phyloP scores from a whole-genome alignment of 495 filamentous ascomycete genomes.

The Elaphomyces granulatus region DNA sequence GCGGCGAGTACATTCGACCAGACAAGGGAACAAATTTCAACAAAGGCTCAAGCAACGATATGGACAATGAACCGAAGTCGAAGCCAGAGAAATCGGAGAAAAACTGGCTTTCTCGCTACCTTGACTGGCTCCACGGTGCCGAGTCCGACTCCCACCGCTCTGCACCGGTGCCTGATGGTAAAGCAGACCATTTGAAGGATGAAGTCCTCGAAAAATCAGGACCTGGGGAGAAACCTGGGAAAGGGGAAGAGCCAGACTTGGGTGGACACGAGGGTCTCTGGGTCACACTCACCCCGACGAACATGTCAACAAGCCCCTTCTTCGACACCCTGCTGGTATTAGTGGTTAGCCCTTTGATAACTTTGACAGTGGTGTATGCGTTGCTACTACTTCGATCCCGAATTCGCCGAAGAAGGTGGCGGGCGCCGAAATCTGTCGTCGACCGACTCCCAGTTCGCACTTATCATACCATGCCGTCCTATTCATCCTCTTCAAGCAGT shows the following conservation, averaged over 20 bases:
- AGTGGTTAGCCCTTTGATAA: conserved; percentile 83
- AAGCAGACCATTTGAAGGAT: background rate
- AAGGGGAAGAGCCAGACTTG: background rate
- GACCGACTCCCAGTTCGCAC: conserved; percentile 89
- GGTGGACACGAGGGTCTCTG: conserved; percentile 70
- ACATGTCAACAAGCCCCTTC: conserved; percentile 82
- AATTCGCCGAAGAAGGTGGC: conserved; percentile 81
- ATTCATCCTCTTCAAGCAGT: conserved; percentile 39
- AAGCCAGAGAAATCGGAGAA: conserved; percentile 2
- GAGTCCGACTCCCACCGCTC: conserved; percentile 2
- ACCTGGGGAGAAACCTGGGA: background rate
- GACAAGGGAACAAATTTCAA: conserved; percentile 15
- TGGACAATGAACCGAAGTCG: background rate
- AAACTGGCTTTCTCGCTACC: conserved; percentile 27
- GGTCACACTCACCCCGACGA: conserved; percentile 87
- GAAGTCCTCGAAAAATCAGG: background rate
- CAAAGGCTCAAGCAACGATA: background rate
- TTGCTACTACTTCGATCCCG: conserved; percentile 77
- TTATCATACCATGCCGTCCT: conserved; percentile 67
- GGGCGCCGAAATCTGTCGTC: conserved; percentile 90
- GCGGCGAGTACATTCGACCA: conserved; percentile 50
- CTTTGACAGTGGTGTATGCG: conserved; percentile 83
- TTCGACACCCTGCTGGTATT: conserved; percentile 91
- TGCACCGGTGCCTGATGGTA: background rate
- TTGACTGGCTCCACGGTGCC: conserved; percentile 17